Conservation (phyloP, 108 stramenopile genomes). For the Pseudonitzschia pungens region DNA sequence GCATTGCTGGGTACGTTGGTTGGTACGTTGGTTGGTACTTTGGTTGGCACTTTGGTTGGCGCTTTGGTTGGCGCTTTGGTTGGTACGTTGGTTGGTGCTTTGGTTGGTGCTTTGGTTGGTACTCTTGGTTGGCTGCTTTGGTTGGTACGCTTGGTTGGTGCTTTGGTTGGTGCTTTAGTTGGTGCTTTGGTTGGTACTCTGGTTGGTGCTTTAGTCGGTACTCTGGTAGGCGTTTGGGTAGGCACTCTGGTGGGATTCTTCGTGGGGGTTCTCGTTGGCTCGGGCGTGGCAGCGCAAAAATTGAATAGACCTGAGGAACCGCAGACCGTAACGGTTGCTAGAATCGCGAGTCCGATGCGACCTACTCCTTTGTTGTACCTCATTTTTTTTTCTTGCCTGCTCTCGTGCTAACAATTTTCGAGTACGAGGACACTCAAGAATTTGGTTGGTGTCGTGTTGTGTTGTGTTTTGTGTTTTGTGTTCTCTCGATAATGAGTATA, state of each 20-base stretch:
- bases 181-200: background rate
- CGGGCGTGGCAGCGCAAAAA: no score
- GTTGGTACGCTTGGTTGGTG: background rate
- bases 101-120: background rate
- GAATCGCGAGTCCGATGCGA: no score
- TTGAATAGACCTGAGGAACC: no score
- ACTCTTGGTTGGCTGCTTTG: background rate
- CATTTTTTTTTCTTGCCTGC: no score
- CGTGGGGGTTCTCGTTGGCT: slow-evolving; percentile 15
- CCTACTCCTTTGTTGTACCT: no score
- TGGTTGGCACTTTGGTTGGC: no score
- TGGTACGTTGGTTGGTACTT: background rate
- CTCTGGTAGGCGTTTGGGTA: background rate
- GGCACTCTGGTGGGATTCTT: background rate
- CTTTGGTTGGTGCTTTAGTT: background rate
- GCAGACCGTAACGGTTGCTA: no score
- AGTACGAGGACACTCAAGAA: no score
- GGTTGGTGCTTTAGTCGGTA: background rate
- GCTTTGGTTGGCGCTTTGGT: background rate
- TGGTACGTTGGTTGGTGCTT: background rate
- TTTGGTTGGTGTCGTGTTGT: no score
- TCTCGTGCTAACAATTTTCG: no score
- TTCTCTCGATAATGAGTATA: no score
- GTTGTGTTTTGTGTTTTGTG: no score
- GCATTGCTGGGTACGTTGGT: background rate